Evolutionary conservation across 805 yeast species (phyloP).

Genomic region (Sugiyamaella chiloensis): DNA sequence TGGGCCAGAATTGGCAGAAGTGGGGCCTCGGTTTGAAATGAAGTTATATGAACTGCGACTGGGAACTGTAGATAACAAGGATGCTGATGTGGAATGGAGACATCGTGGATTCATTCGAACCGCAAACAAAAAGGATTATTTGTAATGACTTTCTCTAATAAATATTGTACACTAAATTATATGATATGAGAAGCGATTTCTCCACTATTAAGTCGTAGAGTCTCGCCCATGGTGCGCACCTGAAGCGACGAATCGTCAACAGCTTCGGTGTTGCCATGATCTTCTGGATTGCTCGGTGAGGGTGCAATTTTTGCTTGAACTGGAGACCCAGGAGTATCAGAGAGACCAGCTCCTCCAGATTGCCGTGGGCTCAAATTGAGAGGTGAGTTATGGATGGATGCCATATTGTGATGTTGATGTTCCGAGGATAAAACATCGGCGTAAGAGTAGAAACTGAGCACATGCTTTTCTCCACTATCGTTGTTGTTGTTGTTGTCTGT

Average conservation of each 20-base stretch:
- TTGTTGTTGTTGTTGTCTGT: no score
- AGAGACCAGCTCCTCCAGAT: background rate
- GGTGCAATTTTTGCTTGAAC: no score
- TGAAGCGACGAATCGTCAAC: constrained; percentile 10
- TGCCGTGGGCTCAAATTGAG: background rate
- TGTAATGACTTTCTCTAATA: constrained; percentile 29
- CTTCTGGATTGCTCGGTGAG: no score
- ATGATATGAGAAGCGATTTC: constrained; percentile 17
- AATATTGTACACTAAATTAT: background rate
- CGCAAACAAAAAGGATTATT: constrained; percentile 89
- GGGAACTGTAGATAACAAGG: constrained; percentile 91
- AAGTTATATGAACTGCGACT: constrained; percentile 79
- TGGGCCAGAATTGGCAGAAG: constrained; percentile 86
- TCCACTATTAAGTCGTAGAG: constrained; percentile 23
- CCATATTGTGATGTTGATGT: background rate
- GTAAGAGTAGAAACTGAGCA: constrained; percentile 60
- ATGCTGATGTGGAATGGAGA: constrained; percentile 98
- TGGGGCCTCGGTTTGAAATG: constrained; percentile 99
- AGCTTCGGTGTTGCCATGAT: background rate
- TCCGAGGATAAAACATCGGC: constrained; percentile 76
- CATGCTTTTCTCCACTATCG: constrained; percentile 17
- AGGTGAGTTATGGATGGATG: background rate
- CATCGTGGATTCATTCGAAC: constrained; percentile 89
- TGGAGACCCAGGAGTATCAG: background rate
- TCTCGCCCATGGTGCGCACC: constrained; percentile 25